A percentile compares a stretch with the other conserved stretches of the same genome.
These are phyloP conservation scores for Albugo candida DNA, from an alignment of 352 stramenopile genomes.

Conservation along the genomic window DNA sequence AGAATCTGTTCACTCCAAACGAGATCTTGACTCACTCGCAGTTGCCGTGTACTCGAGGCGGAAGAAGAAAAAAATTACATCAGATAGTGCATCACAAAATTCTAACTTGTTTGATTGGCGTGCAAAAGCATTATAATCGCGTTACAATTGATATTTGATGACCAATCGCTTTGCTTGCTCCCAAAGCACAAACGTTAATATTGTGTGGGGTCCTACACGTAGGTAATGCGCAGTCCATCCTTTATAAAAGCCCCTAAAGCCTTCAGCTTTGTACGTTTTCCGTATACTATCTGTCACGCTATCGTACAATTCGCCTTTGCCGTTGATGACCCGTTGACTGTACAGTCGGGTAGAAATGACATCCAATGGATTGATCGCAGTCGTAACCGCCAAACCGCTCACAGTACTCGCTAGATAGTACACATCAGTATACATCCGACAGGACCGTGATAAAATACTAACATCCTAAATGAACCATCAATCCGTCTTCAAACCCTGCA, in stretches of 20 bases:
- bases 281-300: conserved; percentile 51
- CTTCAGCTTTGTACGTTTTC: conserved; percentile 65
- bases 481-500: conserved; percentile 44
- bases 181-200: conserved; percentile 79
- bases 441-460: conserved; percentile 8
- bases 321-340: conserved; percentile 73
- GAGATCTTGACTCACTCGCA: too few species aligned
- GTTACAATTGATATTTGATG: too few species aligned
- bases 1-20: too few species aligned
- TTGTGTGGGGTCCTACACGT: conserved; percentile 62
- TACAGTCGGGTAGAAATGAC: conserved; percentile 75
- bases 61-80: too few species aligned
- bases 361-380: conserved; percentile 77
- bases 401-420: conserved; percentile 43
- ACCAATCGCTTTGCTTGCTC: conserved; percentile 59
- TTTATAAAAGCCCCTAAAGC: conserved; percentile 71
- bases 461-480: conserved; percentile 65
- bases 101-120: too few species aligned
- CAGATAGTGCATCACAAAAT: too few species aligned
- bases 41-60: too few species aligned
- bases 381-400: conserved; percentile 59
- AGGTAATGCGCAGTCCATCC: conserved; percentile 77
- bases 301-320: conserved; percentile 63
- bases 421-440: background rate
- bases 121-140: too few species aligned